Percentiles rank a stretch among this genome's conserved stretches.
These are phyloP conservation scores for Lonicera japonica DNA, from an alignment of 129 eudicot species.

Conservation along the genomic window DNA sequence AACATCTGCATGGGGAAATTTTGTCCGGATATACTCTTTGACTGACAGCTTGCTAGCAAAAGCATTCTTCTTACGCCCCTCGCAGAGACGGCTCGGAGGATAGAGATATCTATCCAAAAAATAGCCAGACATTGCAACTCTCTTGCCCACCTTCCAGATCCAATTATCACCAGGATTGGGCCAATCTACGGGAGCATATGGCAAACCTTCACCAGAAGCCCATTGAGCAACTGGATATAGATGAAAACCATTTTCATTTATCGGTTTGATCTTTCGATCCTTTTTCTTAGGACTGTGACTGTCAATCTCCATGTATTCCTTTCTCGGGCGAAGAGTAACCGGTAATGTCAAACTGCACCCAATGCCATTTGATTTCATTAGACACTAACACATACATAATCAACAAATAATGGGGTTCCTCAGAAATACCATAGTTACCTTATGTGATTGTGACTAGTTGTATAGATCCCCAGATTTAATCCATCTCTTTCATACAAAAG, in stretches of 20 bases:
- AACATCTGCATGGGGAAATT: constrained; percentile 55
- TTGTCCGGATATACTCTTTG: constrained; percentile 36
- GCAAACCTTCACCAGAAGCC: constrained; percentile 60
- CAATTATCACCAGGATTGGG: constrained; percentile 79
- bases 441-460: background rate
- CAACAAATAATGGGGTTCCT: background rate
- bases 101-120: constrained; percentile 67
- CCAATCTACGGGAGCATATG: constrained; percentile 82
- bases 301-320: constrained; percentile 53
- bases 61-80: constrained; percentile 13
- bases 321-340: background rate
- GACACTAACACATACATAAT: background rate
- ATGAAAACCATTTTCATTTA: constrained; percentile 29
- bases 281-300: constrained; percentile 35
- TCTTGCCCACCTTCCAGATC: constrained; percentile 85
- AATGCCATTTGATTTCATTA: background rate
- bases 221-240: constrained; percentile 37
- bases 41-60: constrained; percentile 65
- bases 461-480: no score
- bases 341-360: background rate
- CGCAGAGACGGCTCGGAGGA: constrained; percentile 42
- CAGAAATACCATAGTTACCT: no score
- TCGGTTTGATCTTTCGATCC: constrained; percentile 29
- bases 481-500: no score
- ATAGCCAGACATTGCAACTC: constrained; percentile 36